phyloP scores from a whole-genome alignment of 2,329 filamentous ascomycete species.

The Colletotrichum ledebouriae region DNA sequence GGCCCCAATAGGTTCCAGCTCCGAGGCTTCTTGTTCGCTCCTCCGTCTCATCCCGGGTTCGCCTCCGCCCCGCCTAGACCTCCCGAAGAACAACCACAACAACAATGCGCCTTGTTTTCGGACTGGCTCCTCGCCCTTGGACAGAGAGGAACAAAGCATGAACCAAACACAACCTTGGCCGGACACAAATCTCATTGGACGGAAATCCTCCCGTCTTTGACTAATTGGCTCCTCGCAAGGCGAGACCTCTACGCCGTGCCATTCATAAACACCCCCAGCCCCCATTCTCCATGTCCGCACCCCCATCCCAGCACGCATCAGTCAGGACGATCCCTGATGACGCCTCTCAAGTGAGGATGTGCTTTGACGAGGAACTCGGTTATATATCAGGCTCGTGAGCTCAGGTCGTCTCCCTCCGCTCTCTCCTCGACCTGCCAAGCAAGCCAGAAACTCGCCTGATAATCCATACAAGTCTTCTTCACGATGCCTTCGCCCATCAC shows the following conservation, averaged over 20 bases:
- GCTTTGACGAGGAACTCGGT: not conserved
- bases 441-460: not conserved
- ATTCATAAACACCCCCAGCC: not conserved
- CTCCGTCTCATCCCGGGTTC: slow-evolving; percentile 10
- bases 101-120: slow-evolving; percentile 6
- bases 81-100: not conserved
- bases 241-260: slow-evolving; percentile 7
- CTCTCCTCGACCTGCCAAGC: not conserved
- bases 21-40: not conserved
- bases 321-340: slow-evolving; percentile 3
- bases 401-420: not conserved
- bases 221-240: not conserved
- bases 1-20: not conserved
- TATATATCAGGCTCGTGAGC: slow-evolving; percentile 22
- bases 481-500: no score
- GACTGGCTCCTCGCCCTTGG: not conserved
- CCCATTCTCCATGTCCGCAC: not conserved
- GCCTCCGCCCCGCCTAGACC: slow-evolving; percentile 16
- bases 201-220: not conserved
- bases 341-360: not conserved
- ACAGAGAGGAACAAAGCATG: not conserved
- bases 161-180: not conserved
- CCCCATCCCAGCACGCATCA: not conserved
- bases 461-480: no score
- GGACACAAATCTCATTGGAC: not conserved